Conservation (phyloP, 306 rosid species). For the Sicyos baderoa region DNA sequence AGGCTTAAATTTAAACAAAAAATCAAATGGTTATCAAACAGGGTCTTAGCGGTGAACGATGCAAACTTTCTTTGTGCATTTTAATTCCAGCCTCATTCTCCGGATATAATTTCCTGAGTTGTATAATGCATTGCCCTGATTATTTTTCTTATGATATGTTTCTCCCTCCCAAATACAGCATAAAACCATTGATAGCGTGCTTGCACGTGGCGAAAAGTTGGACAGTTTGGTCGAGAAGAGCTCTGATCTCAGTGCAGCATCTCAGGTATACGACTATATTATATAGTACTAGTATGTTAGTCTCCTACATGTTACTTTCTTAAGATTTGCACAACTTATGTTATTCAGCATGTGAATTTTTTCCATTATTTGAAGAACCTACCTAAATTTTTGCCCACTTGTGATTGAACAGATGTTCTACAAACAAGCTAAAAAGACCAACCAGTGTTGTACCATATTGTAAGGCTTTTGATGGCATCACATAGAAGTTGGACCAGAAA, state of each 20-base stretch:
- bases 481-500: conserved; percentile 25
- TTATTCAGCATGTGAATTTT: neutral
- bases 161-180: conserved; percentile 45
- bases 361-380: neutral
- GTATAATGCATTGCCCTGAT: neutral
- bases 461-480: conserved; percentile 34
- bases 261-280: conserved; percentile 48
- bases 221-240: conserved; percentile 98
- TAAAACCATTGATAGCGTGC: conserved; percentile 93
- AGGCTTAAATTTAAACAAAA: no score
- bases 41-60: neutral
- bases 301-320: neutral
- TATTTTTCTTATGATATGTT: neutral
- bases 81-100: neutral
- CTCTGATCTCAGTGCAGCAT: conserved; percentile 95
- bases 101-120: neutral
- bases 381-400: neutral
- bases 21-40: no score
- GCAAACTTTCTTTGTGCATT: neutral
- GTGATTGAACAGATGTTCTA: conserved; percentile 86
- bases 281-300: conserved; percentile 10
- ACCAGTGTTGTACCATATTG: conserved; percentile 75
- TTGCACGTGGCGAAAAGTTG: conserved; percentile 89
- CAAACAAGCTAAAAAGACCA: conserved; percentile 92
- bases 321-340: neutral